Conservation (phyloP, 1,284 basidiomycete species). For the Ustilago loliicola region DNA sequence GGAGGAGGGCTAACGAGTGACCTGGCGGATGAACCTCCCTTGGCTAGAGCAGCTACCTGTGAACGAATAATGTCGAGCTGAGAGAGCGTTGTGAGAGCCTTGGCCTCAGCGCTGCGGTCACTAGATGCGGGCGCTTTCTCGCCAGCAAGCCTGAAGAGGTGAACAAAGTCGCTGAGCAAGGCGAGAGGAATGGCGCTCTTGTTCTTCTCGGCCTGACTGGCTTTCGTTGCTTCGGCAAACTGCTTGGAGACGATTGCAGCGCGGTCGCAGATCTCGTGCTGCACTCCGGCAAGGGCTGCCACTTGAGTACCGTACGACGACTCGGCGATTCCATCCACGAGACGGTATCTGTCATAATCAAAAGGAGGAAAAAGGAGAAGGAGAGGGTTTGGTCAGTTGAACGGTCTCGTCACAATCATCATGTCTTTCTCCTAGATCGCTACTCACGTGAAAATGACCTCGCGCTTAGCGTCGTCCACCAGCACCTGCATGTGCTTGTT, state of each 20-base stretch:
- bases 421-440: background rate
- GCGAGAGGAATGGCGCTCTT: slow-evolving; percentile 59
- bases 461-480: slow-evolving; percentile 64
- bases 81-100: slow-evolving; percentile 37
- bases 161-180: slow-evolving; percentile 65
- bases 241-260: slow-evolving; percentile 63
- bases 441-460: slow-evolving; percentile 69
- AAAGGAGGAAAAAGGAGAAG: background rate
- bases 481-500: slow-evolving; percentile 70
- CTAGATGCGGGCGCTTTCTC: slow-evolving; percentile 15
- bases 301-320: slow-evolving; percentile 81
- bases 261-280: slow-evolving; percentile 63
- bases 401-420: background rate
- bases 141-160: slow-evolving; percentile 58
- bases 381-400: slow-evolving; percentile 9
- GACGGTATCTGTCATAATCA: slow-evolving; percentile 55
- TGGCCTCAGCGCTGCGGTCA: slow-evolving; percentile 37
- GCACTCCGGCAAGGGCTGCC: slow-evolving; percentile 67
- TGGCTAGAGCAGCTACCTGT: slow-evolving; percentile 43
- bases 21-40: slow-evolving; percentile 15
- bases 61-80: slow-evolving; percentile 60
- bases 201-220: slow-evolving; percentile 58
- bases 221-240: slow-evolving; percentile 60
- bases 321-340: slow-evolving; percentile 77
- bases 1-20: slow-evolving; percentile 25